Conservation (phyloP, 106 monocot species). For the Acorus gramineus region DNA sequence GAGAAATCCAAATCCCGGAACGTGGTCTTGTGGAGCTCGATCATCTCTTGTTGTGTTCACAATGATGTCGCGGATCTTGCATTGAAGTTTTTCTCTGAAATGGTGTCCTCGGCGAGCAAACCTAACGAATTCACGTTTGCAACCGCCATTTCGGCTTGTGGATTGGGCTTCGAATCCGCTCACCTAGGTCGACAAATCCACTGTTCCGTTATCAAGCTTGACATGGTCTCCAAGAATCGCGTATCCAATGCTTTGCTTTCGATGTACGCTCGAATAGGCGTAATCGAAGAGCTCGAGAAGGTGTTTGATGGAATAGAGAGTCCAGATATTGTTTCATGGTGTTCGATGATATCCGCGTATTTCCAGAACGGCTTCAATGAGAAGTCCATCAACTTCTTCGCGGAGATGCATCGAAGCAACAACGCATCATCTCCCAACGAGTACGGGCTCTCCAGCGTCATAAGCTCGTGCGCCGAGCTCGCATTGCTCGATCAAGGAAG, state of each 20-base stretch:
- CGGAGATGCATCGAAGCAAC: slow-evolving; percentile 32
- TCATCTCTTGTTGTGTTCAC: slow-evolving; percentile 44
- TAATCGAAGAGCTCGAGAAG: slow-evolving; percentile 30
- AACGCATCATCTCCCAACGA: slow-evolving; percentile 40
- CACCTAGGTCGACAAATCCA: slow-evolving; percentile 45
- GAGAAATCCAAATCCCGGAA: slow-evolving; percentile 25
- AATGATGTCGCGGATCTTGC: slow-evolving; percentile 36
- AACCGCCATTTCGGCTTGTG: slow-evolving; percentile 37
- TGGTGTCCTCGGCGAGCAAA: slow-evolving; percentile 29
- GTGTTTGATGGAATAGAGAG: slow-evolving; percentile 23
- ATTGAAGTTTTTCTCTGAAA: slow-evolving; percentile 21
- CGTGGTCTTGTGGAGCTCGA: slow-evolving; percentile 69
- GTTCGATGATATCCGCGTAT: slow-evolving; percentile 50
- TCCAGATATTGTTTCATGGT: slow-evolving; percentile 56
- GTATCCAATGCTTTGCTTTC: slow-evolving; percentile 52
- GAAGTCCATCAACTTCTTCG: slow-evolving; percentile 26
- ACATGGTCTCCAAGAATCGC: slow-evolving; percentile 20
- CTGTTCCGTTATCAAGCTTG: slow-evolving; percentile 37
- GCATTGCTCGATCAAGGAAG: slow-evolving; percentile 46
- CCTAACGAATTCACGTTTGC: slow-evolving; percentile 67
- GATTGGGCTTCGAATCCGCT: slow-evolving; percentile 4
- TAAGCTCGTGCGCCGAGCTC: slow-evolving; percentile 63
- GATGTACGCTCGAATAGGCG: slow-evolving; percentile 48
- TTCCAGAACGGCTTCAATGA: slow-evolving; percentile 45
- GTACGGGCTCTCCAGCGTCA: slow-evolving; percentile 47